Evolutionary conservation across 805 yeast genomes (phyloP).

Genomic region (Yarrowia bubula): DNA sequence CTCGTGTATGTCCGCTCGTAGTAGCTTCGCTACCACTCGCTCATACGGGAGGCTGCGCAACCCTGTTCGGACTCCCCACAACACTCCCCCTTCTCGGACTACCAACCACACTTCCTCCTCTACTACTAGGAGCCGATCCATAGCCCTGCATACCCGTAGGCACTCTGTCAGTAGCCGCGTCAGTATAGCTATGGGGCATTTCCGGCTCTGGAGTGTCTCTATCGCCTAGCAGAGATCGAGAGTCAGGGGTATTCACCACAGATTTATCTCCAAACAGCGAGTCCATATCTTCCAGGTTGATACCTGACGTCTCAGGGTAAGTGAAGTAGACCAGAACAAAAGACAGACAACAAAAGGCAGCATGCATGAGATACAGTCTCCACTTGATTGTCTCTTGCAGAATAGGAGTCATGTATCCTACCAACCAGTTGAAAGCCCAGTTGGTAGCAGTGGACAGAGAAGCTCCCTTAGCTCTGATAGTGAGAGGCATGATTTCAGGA

Average conservation of each 20-base stretch:
- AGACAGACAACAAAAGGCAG: slow-evolving; percentile 70
- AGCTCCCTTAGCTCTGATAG: slow-evolving; percentile 86
- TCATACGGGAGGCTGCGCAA: background rate
- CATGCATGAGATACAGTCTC: slow-evolving; percentile 80
- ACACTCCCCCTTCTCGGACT: background rate
- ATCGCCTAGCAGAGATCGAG: slow-evolving; percentile 4
- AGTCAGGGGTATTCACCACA: slow-evolving; percentile 31
- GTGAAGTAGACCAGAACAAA: slow-evolving; percentile 66
- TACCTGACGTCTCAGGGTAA: slow-evolving; percentile 90
- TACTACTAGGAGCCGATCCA: background rate
- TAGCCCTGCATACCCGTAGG: slow-evolving; percentile 12
- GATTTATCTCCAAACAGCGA: slow-evolving; percentile 73
- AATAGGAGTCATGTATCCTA: slow-evolving; percentile 88
- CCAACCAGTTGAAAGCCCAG: slow-evolving; percentile 90
- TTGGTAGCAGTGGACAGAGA: slow-evolving; percentile 87
- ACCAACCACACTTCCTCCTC: background rate
- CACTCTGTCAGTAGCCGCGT: background rate
- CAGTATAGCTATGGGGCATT: background rate
- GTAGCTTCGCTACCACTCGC: too few relatives aligned
- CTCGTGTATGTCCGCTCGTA: too few relatives aligned
- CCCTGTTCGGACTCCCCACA: background rate
- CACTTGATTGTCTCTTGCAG: slow-evolving; percentile 73
- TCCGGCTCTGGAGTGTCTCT: slow-evolving; percentile 10
- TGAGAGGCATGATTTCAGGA: slow-evolving; percentile 79
- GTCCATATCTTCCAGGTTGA: slow-evolving; percentile 88